These are phyloP conservation scores for Copromyces sp. DNA, from an alignment of 495 filamentous ascomycete genomes.

Conservation along the genomic window DNA sequence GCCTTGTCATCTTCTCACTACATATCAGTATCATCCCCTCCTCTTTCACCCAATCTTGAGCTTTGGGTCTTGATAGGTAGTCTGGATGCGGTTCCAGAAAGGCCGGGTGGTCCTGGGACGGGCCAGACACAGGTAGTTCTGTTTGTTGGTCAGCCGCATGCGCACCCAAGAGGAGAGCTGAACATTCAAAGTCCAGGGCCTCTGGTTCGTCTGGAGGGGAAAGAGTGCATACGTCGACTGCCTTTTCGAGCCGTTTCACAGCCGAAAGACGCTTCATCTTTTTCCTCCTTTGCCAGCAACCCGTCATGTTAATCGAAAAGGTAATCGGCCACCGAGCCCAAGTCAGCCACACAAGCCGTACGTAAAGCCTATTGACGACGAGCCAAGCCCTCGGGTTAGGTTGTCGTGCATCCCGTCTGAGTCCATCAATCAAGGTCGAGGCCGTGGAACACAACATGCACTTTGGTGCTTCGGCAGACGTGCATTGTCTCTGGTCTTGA, in stretches of 20 bases:
- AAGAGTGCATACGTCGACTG: background rate
- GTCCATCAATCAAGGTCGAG: background rate
- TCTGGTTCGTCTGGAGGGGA: background rate
- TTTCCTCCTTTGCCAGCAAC: background rate
- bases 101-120: background rate
- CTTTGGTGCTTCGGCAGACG: background rate
- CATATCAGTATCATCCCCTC: background rate
- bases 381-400: background rate
- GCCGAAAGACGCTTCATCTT: background rate
- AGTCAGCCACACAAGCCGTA: background rate
- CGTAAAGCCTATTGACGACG: background rate
- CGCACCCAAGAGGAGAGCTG: background rate
- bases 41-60: background rate
- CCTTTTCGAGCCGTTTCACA: background rate
- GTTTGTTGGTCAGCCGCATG: background rate
- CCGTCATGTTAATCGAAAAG: background rate
- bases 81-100: background rate
- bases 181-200: background rate
- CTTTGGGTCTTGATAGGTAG: background rate
- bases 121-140: background rate
- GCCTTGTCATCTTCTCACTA: background rate
- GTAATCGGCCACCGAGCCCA: background rate
- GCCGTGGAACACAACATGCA: background rate
- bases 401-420: background rate
- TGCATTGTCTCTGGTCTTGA: background rate